phyloP scores from a whole-genome alignment of 2,329 filamentous ascomycete species.

The Sclerotinia nivalis region DNA sequence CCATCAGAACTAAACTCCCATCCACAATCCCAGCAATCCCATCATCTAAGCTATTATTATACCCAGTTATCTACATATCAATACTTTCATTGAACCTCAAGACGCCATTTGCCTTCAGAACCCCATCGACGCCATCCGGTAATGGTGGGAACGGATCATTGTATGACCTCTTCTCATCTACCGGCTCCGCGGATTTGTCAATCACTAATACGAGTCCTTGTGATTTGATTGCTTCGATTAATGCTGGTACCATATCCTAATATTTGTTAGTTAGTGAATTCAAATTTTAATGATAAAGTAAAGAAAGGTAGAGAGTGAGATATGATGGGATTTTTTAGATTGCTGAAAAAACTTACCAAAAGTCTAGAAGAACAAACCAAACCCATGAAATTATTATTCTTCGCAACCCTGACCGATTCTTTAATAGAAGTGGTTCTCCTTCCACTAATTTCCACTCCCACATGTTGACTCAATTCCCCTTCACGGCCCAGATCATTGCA shows the following conservation, averaged over 20 bases:
- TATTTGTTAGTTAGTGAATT: constrained; percentile 31
- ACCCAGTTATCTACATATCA: constrained; percentile 55
- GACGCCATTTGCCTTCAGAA: constrained; percentile 82
- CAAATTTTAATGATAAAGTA: neutral
- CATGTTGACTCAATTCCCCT: constrained; percentile 42
- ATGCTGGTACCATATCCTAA: constrained; percentile 87
- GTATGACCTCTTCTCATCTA: constrained; percentile 39
- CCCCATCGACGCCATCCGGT: constrained; percentile 82
- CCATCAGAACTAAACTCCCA: neutral
- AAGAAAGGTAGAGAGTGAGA: neutral
- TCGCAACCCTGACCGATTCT: constrained; percentile 88
- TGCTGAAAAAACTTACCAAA: constrained; percentile 60
- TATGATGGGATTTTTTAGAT: neutral
- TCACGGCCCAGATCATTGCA: constrained; percentile 86
- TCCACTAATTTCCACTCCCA: constrained; percentile 53
- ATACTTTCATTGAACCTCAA: constrained; percentile 92
- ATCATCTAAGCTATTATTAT: neutral
- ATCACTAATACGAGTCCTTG: constrained; percentile 89
- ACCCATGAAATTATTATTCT: constrained; percentile 98
- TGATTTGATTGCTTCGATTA: constrained; percentile 92
- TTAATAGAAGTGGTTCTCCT: constrained; percentile 83
- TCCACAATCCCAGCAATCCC: neutral
- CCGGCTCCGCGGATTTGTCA: constrained; percentile 67
- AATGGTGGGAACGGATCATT: constrained; percentile 59
- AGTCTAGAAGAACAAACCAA: constrained; percentile 86